These are phyloP conservation scores for Solanum chiquidenum DNA, from an alignment of 257 asterid genomes.

Conservation along the genomic window DNA sequence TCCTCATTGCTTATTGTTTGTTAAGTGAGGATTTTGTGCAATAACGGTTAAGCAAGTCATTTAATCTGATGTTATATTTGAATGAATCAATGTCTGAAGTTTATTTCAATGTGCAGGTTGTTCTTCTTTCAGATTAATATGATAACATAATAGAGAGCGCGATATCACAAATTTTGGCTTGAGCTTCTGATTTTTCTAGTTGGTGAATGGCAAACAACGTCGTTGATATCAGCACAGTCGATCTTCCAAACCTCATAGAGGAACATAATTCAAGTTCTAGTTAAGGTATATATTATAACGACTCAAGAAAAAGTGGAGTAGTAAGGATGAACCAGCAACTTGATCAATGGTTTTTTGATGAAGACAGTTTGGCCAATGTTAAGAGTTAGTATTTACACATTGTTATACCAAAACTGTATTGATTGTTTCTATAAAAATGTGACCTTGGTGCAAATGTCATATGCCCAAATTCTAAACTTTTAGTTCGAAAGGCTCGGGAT, in stretches of 20 bases:
- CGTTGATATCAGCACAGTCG: too few relatives aligned
- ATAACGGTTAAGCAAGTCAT: background rate
- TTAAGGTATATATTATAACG: background rate
- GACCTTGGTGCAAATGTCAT: background rate
- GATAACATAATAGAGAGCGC: background rate
- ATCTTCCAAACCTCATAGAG: too few relatives aligned
- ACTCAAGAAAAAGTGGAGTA: background rate
- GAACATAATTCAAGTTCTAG: background rate
- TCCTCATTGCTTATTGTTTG: background rate
- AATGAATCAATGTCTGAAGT: background rate
- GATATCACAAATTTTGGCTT: background rate
- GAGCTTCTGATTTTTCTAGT: background rate
- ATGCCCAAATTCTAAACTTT: background rate
- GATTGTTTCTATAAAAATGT: background rate
- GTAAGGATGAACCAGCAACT: background rate
- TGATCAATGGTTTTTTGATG: background rate
- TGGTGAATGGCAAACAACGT: background rate
- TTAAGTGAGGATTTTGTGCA: background rate
- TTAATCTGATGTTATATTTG: background rate
- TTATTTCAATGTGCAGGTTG: conserved; percentile 47
- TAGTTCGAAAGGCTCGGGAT: too few relatives aligned
- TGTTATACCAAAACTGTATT: background rate
- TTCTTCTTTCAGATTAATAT: conserved; percentile 67
- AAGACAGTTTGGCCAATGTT: background rate
- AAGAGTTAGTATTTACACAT: background rate